Evolutionary conservation across 257 asterid species (phyloP).

Genomic region (Solanum ossicruentum): DNA sequence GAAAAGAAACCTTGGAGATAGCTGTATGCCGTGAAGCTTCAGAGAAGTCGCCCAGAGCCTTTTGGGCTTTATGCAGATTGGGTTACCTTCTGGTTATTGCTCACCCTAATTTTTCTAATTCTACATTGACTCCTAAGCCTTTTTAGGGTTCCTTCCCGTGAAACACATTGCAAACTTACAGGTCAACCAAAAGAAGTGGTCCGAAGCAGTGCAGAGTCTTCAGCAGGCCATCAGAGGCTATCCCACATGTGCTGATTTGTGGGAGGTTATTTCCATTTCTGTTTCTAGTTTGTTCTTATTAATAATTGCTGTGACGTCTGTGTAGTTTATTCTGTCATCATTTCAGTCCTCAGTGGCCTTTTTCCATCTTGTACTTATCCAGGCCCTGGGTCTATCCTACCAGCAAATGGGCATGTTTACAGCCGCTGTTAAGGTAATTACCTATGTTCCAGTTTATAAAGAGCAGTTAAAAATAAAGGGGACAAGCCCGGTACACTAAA

Average conservation of each 20-base stretch:
- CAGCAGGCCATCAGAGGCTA: conserved; percentile 93
- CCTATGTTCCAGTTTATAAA: neutral
- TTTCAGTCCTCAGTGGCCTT: neutral
- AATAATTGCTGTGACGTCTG: neutral
- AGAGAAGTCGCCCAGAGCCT: conserved; percentile 77
- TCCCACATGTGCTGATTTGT: conserved; percentile 74
- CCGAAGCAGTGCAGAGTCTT: conserved; percentile 87
- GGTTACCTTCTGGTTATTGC: conserved; percentile 75
- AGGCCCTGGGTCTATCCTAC: conserved; percentile 92
- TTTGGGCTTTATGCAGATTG: conserved; percentile 86
- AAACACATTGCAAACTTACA: conserved; percentile 10
- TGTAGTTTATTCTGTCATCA: neutral
- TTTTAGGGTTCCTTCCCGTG: neutral
- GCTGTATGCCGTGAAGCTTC: conserved; percentile 76
- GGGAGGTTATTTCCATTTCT: conserved; percentile 57
- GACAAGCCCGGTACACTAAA: too few relatives aligned
- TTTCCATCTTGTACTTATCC: conserved; percentile 8
- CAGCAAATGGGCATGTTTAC: conserved; percentile 94
- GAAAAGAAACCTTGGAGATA: conserved; percentile 72
- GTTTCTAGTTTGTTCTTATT: neutral
- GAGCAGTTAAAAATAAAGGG: neutral
- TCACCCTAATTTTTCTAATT: neutral
- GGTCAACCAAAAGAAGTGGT: conserved; percentile 79
- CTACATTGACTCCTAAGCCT: neutral
- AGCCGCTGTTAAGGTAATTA: conserved; percentile 81